Evolutionary conservation across 805 yeast species (phyloP), one percentile per base, ranked within the genome.

Genomic region (Candida nitratophila): DNA sequence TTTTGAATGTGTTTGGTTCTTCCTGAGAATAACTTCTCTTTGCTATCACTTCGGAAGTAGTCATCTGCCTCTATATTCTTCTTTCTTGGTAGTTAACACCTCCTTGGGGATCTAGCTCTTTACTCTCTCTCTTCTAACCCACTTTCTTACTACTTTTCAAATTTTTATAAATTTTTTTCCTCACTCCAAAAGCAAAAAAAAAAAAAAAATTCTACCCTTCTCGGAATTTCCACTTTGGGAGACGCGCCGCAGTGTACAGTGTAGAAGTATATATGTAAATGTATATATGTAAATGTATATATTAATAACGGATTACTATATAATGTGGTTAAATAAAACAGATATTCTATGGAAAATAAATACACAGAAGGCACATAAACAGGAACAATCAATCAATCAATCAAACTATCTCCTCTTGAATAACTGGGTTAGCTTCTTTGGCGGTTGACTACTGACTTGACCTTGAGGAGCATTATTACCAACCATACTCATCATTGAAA

Each of bases 401-500:
- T 3, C 21, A 3, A 9, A n/a, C 43, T 44, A 56, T 35, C 59
- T 52, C 45, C 61, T 54, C 44, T 60, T 61, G 48, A 61, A 61
- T 24, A 61, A 43, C 37, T 56, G 56, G 29, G 55, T 52, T 34
- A 61, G 44, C 39, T 55, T 56, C 26, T 51, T 52, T 17, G 47
- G 44, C 2, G 41, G 34, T 10, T 5, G 14, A 29, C 49, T 51
- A 24, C 10, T 24, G 10, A 6, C 27, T 4, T 40, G 29, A 15
- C 41, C 47, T 15, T 24, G 33, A 9, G 35, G 37, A 12, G 41
- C 14, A 17, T 34, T 22, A 9, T 40, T 44, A 24, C 45, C 50
- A n/a, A 55, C 45, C 37, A 47, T 51, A 44, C 61, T 56, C 66
- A 61, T 61, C 65, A 61, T 53, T 5, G 58, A 51, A 27, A 61